Percentiles rank a stretch among this genome's conserved stretches.
Conservation (phyloP, 371 early-diverging fungal species). For the Coemansia sp. region DNA sequence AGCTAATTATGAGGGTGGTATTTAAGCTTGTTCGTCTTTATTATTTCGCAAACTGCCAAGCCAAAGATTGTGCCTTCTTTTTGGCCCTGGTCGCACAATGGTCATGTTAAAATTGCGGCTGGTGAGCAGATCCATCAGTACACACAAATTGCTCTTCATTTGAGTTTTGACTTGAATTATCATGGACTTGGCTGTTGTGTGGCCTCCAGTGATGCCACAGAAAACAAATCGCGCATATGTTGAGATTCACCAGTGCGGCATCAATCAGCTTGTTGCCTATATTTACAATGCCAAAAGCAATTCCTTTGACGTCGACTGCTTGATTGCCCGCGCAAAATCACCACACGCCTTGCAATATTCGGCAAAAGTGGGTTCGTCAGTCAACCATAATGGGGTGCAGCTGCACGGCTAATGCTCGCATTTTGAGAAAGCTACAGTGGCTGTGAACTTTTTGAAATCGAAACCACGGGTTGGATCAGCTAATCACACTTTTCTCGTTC, state of each 20-base stretch:
- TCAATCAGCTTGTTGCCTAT: constrained; percentile 74
- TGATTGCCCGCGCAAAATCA: constrained; percentile 49
- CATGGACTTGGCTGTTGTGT: constrained; percentile 55
- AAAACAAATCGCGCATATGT: constrained; percentile 60
- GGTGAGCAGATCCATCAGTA: constrained; percentile 69
- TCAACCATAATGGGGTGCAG: too few species aligned
- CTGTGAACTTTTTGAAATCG: too few species aligned
- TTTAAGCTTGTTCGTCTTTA: neutral
- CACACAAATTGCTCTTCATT: constrained; percentile 75
- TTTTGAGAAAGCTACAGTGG: too few species aligned
- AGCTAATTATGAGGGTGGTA: neutral
- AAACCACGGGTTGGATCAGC: too few species aligned
- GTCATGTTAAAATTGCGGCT: constrained; percentile 83
- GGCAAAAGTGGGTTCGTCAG: too few species aligned
- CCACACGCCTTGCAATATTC: constrained; percentile 64
- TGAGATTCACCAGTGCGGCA: constrained; percentile 53
- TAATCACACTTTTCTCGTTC: too few species aligned
- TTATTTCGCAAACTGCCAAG: neutral
- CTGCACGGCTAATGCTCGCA: too few species aligned
- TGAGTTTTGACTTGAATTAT: constrained; percentile 63
- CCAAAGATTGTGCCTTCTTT: constrained; percentile 30
- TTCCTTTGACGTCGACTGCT: constrained; percentile 51
- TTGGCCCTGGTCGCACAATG: constrained; percentile 57
- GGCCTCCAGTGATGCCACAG: constrained; percentile 72
- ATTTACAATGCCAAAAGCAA: constrained; percentile 44